Base-by-base conservation (phyloP, 2,329 filamentous ascomycete genomes). In the Fusarium acutatum region DNA sequence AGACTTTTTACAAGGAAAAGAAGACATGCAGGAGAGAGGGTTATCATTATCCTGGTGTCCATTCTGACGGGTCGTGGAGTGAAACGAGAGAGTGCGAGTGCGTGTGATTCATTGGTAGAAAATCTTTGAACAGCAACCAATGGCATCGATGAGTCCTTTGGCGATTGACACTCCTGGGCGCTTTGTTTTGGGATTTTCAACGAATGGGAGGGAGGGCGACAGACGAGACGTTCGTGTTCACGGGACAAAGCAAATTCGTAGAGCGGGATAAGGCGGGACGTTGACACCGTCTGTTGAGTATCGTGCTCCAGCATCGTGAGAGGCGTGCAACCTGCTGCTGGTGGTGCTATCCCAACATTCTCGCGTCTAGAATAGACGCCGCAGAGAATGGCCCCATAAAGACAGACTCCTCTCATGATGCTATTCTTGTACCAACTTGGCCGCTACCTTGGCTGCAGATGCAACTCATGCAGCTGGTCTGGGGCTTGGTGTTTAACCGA, bases 31-130 rank as follows among this genome's bases (percentile, higher is more conserved):
- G 74, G 56, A 71, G 60, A 67, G 68, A 49, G 60, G 72, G 53
- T 56, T 62, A 58, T 52, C 64, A 49, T 57, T 60, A 69, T 54
- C 66, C 67, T 69, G 52, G 72, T 56, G 52, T 50, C 70, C 70
- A 62, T 69, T 58, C 58, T 64, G 66, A 75, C 60, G 65, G 63
- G 44, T 50, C 68, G 67, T 71, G 59, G 73, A 72, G 69, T 77
- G 72, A 77, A 76, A 77, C 75, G 38, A 73, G 24, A 58, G 47
- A 46, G 50, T 72, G 62, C 40, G 38, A 60, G 46, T 60, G 26
- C 68, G 58, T 35, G 32, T 41, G 24, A 37, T 47, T 72, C 60
- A 78, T 78, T 78, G 76, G 76, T 43, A 77, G 76, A 77, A 77
- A 78, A 38, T 65, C 49, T 20, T 50, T 56, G 50, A 57, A 40